Evolutionary conservation across 495 filamentous ascomycete genomes (phyloP), one percentile per base, ranked within the genome.

Genomic region (Podospora didyma): DNA sequence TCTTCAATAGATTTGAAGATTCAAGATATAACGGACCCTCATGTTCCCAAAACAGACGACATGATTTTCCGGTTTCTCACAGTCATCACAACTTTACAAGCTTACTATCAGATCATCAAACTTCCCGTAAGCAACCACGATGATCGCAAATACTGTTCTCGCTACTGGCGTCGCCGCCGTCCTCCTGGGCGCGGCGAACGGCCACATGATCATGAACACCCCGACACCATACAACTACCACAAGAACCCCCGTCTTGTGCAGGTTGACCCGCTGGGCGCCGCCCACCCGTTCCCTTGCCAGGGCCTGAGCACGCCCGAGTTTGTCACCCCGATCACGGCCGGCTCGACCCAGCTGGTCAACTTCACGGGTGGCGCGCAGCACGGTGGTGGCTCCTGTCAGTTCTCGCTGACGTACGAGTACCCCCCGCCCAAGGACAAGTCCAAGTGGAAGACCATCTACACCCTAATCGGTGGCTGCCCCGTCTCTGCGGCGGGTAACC

Each of bases 331-430:
- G 1, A 61, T 75, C 26, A 70, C 70, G 0, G 59, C 72, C 12
- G 86, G 86, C n/a, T 67, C 72, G 19, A 61, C 66, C 1, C 79
- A 86, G 58, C 60, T 64, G 0, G 73, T 89, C 12, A 66, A 69
- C 10, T 84, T 88, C 70, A 72, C 70, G 2, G 84, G 84, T 0
- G 69, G 69, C 23, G 92, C 92, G 1, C 82, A 83, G 22, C 92
- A 96, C 70, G 87, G 85, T 50, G 91, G 92, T 49, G 92, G 92
- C 2, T 91, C 88, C 6, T 96, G 91, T 69, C 92, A 96, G 67
- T 75, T 96, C 61, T 78, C 82, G 11, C 73, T 96, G 52, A 90
- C 90, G 7, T 88, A 89, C 60, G 90, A 94, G 61, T 62, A 66
- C 24, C 69, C 78, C 2, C 82, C 83, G 1, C 72, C 77, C 46